Evolutionary conservation across 2,329 filamentous ascomycete species (phyloP), one percentile per base, ranked within the genome.

Genomic region (Ophiostoma pallidulum): DNA sequence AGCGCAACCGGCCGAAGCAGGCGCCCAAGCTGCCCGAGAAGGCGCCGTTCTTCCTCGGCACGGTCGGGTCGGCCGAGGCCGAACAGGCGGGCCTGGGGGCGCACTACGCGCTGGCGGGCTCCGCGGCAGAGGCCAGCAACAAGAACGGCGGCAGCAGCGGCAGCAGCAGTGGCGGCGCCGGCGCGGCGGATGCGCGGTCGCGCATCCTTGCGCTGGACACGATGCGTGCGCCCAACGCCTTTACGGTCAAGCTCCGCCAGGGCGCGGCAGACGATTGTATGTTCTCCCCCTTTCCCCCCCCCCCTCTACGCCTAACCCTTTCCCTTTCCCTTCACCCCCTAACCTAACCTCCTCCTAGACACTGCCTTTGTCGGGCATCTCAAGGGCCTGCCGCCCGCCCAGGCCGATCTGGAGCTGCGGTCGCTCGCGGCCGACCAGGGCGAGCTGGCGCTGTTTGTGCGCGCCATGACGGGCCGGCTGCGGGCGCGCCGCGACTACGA

Each of bases 1-100:
- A 89, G 65, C 85, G 92, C 52, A 98, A 98, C 67, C 94, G 92
- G 65, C 92, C 94, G 0, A 90, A 81, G 55, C 89, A 96, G 64
- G 79, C 90, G 0, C 90, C 90, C 14, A 96, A 96, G 67, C 77
- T 81, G 7, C 92, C 92, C 0, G 87, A 96, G 62, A 94, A 94
- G 60, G 91, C 91, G 0, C 94, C 92, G 18, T 59, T 59, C 52
- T 60, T 55, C 45, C 54, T 57, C 19, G 53, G 53, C 33, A 51
- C 54, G 4, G 40, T 56, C 3, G 50, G 47, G 13, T 54, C 54
- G 41, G 47, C 50, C 28, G 45, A 46, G 5, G 43, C 49, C 10
- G 54, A 55, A 9, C 37, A 45, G 10, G 48, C 46, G 7, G 40
- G 33, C 2, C 28, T 40, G 2, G 28, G 37, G 28, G 42, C 28